Evolutionary conservation across 164 flowering plant species (phyloP).

Genomic region (Buxus sempervirens): DNA sequence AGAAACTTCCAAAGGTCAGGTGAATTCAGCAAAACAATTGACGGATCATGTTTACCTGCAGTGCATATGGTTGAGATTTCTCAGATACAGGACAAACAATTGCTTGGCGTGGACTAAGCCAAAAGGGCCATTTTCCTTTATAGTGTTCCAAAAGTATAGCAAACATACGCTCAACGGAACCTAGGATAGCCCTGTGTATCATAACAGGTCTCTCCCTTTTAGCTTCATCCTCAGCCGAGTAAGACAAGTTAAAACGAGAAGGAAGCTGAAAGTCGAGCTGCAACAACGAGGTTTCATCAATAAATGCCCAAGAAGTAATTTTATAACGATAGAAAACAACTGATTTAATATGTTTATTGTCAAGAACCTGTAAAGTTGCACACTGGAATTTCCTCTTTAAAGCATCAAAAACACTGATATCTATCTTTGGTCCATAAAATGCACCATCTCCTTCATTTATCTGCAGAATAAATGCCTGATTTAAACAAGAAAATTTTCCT

Average conservation of each 20-base stretch:
- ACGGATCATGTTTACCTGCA: slow-evolving; percentile 30
- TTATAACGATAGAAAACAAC: not conserved
- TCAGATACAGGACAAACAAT: slow-evolving; percentile 75
- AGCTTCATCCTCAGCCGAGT: slow-evolving; percentile 70
- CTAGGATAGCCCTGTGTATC: slow-evolving; percentile 75
- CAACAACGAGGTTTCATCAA: slow-evolving; percentile 11
- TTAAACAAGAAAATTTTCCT: too few species aligned
- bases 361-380: slow-evolving; percentile 90
- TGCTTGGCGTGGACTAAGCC: slow-evolving; percentile 88
- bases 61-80: slow-evolving; percentile 58
- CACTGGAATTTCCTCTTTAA: slow-evolving; percentile 92
- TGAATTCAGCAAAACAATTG: not conserved
- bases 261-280: slow-evolving; percentile 85
- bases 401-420: slow-evolving; percentile 93
- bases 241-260: slow-evolving; percentile 52
- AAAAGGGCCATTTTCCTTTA: slow-evolving; percentile 87
- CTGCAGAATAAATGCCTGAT: slow-evolving; percentile 43
- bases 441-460: slow-evolving; percentile 98
- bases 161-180: slow-evolving; percentile 79
- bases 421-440: slow-evolving; percentile 98
- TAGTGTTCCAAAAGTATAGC: slow-evolving; percentile 77
- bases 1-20: not conserved
- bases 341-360: not conserved
- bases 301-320: not conserved
- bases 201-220: slow-evolving; percentile 71